Percentiles rank a stretch among this genome's conserved stretches.
Conservation (phyloP, 495 filamentous ascomycete species). For the Penicillium atrosanguineum region DNA sequence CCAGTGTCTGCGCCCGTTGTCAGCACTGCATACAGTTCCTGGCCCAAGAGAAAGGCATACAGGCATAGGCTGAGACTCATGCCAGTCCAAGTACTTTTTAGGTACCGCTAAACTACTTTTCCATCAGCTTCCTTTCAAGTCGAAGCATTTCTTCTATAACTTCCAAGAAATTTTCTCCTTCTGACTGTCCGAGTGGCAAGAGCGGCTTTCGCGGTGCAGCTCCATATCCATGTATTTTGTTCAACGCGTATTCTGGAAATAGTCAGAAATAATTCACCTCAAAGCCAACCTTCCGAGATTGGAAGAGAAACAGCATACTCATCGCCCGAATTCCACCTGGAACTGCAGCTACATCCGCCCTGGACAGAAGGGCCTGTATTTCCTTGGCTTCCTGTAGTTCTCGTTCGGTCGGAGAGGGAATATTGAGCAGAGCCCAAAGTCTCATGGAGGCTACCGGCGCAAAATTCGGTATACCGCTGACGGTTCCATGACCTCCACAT, state of each 20-base stretch:
- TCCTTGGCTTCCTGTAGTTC: constrained; percentile 9
- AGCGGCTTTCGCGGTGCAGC: constrained; percentile 18
- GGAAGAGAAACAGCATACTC: constrained; percentile 17
- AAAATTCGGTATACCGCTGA: constrained; percentile 25
- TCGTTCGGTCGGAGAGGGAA: constrained; percentile 3
- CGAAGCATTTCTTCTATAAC: constrained; percentile 10
- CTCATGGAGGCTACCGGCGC: constrained; percentile 22
- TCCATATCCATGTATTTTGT: constrained; percentile 22
- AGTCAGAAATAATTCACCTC: not conserved
- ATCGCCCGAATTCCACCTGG: constrained; percentile 22
- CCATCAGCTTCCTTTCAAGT: too few species aligned
- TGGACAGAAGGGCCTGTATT: constrained; percentile 16
- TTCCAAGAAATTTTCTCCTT: constrained; percentile 17
- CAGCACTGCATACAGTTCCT: too few species aligned
- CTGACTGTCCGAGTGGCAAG: constrained; percentile 13
- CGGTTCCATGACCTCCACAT: constrained; percentile 24
- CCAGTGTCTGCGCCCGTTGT: too few species aligned
- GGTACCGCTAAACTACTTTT: too few species aligned
- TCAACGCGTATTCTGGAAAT: constrained; percentile 19
- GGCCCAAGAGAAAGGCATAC: too few species aligned
- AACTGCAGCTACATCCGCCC: constrained; percentile 19
- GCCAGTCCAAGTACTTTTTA: too few species aligned
- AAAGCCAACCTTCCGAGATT: too few species aligned
- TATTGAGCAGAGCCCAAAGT: constrained; percentile 18
- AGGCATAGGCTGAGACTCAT: too few species aligned